These are phyloP conservation scores for Xylariaceae sp. DNA, from an alignment of 2,329 filamentous ascomycete species.

Conservation along the genomic window DNA sequence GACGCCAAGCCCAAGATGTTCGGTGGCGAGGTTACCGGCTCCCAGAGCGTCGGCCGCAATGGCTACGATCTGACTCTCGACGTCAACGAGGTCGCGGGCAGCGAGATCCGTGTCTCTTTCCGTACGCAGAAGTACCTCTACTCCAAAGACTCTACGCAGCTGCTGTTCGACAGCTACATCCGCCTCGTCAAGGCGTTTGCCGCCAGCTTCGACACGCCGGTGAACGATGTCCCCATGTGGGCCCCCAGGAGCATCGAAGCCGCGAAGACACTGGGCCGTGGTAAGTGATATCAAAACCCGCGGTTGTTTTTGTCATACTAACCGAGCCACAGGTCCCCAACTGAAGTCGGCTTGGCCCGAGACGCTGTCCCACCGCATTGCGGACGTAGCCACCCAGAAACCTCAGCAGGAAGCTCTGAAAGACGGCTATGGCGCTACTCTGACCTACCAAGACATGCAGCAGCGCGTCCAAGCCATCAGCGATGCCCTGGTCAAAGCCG, in stretches of 20 bases:
- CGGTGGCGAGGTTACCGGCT: slow-evolving; percentile 4
- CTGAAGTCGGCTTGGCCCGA: slow-evolving; percentile 4
- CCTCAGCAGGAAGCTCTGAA: slow-evolving; percentile 3
- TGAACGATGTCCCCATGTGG: slow-evolving; percentile 1
- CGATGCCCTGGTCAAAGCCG: background rate
- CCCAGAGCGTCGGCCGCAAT: slow-evolving; percentile 3
- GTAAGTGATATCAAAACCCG: background rate
- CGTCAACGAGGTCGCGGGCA: slow-evolving; percentile 24
- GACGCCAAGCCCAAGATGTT: slow-evolving; percentile 3
- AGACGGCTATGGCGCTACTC: slow-evolving; percentile 11
- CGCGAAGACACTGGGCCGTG: slow-evolving; percentile 3
- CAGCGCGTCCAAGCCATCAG: slow-evolving; percentile 27
- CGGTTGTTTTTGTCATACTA: too few relatives aligned
- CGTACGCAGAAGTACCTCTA: slow-evolving; percentile 7
- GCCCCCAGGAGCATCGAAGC: slow-evolving; percentile 2
- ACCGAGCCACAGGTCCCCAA: slow-evolving; percentile 2
- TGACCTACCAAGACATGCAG: slow-evolving; percentile 30
- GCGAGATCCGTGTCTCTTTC: slow-evolving; percentile 13
- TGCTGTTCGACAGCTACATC: slow-evolving; percentile 5
- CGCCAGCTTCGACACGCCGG: slow-evolving; percentile 1
- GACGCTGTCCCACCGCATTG: slow-evolving; percentile 24
- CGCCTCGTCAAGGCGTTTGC: slow-evolving; percentile 4
- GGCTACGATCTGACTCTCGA: slow-evolving; percentile 29
- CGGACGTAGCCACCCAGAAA: slow-evolving; percentile 20
- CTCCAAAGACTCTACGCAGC: slow-evolving; percentile 1